phyloP scores from a whole-genome alignment of 345 rosid species.

The Eucalyptus caleyi region DNA sequence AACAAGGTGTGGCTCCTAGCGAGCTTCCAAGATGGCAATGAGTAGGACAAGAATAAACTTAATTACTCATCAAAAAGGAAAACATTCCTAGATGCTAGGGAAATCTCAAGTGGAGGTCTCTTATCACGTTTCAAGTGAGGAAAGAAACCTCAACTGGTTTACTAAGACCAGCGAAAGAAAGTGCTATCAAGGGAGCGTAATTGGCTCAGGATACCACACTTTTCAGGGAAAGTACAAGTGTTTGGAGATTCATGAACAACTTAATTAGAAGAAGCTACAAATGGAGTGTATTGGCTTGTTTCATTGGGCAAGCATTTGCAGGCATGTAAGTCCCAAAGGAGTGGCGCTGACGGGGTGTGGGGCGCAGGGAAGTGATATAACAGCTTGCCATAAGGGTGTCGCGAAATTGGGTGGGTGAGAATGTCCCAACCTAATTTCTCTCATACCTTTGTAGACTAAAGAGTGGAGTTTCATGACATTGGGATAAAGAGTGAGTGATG shows the following conservation, averaged over 20 bases:
- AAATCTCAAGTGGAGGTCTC: neutral
- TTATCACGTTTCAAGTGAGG: neutral
- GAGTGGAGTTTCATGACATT: neutral
- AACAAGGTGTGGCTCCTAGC: neutral
- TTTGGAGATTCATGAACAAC: neutral
- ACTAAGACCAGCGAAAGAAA: neutral
- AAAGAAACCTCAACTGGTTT: neutral
- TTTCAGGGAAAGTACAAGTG: too few species aligned
- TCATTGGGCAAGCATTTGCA: neutral
- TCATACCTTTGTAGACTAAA: neutral
- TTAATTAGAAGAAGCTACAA: neutral
- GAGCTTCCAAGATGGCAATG: neutral
- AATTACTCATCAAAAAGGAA: neutral
- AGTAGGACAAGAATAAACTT: neutral
- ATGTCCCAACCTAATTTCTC: neutral
- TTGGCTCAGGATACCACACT: neutral
- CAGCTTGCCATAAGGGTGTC: neutral
- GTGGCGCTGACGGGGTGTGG: neutral
- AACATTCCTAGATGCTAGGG: neutral
- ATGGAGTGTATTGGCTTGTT: neutral
- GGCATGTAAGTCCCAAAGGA: neutral
- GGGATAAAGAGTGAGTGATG: neutral
- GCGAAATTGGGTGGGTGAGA: neutral
- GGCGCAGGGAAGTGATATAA: accelerated
- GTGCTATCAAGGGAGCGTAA: neutral